Conservation (phyloP, 1,284 basidiomycete genomes). For the Trametes sp. region DNA sequence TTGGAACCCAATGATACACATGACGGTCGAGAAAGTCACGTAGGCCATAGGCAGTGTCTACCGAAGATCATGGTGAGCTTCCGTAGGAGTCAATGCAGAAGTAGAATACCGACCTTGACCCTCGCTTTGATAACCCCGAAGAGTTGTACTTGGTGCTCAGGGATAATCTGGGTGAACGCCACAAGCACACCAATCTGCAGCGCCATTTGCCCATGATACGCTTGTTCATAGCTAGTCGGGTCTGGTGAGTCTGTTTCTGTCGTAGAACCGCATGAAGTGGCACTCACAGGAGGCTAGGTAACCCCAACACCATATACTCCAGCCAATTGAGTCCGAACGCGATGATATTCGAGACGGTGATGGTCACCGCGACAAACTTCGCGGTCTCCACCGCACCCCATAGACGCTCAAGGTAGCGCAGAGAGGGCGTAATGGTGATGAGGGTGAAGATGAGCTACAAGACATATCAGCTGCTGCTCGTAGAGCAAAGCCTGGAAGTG, state of each 20-base stretch:
- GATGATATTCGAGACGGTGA: conserved; percentile 88
- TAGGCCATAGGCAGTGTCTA: conserved; percentile 94
- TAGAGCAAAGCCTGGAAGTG: background rate
- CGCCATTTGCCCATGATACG: conserved; percentile 92
- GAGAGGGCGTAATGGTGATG: conserved; percentile 81
- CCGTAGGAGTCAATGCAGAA: no score
- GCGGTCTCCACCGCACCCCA: conserved; percentile 91
- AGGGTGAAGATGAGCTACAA: conserved; percentile 80
- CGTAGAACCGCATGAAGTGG: background rate
- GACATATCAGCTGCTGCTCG: conserved; percentile 20
- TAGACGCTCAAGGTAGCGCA: conserved; percentile 91
- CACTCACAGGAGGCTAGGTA: conserved; percentile 81
- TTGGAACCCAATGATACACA: conserved; percentile 89
- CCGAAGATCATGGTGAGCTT: background rate
- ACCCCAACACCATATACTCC: conserved; percentile 72
- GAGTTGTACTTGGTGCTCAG: conserved; percentile 96
- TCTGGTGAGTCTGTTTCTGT: no score
- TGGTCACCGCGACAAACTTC: conserved; percentile 85
- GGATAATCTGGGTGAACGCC: conserved; percentile 96
- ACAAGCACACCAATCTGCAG: conserved; percentile 93
- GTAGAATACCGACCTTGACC: conserved; percentile 88
- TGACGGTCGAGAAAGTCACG: conserved; percentile 88
- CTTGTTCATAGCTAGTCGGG: conserved; percentile 76
- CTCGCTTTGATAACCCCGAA: conserved; percentile 86
- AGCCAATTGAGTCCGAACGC: conserved; percentile 85